phyloP scores from a whole-genome alignment of 257 asterid species.

The Solanum raphanifolium region DNA sequence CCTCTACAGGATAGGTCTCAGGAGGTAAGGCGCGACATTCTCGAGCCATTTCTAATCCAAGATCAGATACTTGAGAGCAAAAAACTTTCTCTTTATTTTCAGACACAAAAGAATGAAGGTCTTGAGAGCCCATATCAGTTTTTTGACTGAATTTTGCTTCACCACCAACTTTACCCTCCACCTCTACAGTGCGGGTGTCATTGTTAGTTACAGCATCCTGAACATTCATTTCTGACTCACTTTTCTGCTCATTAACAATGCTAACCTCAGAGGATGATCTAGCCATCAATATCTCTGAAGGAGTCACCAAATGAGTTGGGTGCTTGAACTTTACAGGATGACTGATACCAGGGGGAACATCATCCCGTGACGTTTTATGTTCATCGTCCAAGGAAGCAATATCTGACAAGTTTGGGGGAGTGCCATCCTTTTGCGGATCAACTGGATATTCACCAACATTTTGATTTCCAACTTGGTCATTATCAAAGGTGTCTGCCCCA shows the following conservation, averaged over 20 bases:
- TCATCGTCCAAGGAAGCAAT: slow-evolving; percentile 50
- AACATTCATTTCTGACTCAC: slow-evolving; percentile 42
- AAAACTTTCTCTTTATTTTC: slow-evolving; percentile 67
- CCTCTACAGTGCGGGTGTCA: slow-evolving; percentile 49
- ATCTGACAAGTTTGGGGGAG: slow-evolving; percentile 43
- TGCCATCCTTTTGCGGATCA: slow-evolving; percentile 57
- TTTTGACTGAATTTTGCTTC: slow-evolving; percentile 53
- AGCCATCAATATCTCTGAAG: slow-evolving; percentile 88
- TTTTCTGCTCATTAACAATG: slow-evolving; percentile 42
- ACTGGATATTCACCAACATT: slow-evolving; percentile 57
- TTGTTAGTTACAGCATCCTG: slow-evolving; percentile 61
- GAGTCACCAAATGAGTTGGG: slow-evolving; percentile 97
- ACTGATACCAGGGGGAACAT: slow-evolving; percentile 39
- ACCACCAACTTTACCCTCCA: slow-evolving; percentile 72
- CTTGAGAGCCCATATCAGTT: slow-evolving; percentile 36
- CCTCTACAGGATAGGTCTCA: slow-evolving; percentile 49
- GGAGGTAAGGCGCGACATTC: slow-evolving; percentile 54
- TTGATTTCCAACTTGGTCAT: slow-evolving; percentile 37
- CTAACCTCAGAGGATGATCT: slow-evolving; percentile 60
- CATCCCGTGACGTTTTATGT: slow-evolving; percentile 42
- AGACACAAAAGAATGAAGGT: slow-evolving; percentile 38
- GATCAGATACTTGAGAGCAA: slow-evolving; percentile 82
- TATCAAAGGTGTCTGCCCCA: slow-evolving; percentile 37
- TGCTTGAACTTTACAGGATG: slow-evolving; percentile 69
- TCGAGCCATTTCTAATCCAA: slow-evolving; percentile 77